Percentiles rank a stretch among this genome's conserved stretches.
Evolutionary conservation across 2,329 filamentous ascomycete species (phyloP).

Genomic region (Aaosphaeria arxii): DNA sequence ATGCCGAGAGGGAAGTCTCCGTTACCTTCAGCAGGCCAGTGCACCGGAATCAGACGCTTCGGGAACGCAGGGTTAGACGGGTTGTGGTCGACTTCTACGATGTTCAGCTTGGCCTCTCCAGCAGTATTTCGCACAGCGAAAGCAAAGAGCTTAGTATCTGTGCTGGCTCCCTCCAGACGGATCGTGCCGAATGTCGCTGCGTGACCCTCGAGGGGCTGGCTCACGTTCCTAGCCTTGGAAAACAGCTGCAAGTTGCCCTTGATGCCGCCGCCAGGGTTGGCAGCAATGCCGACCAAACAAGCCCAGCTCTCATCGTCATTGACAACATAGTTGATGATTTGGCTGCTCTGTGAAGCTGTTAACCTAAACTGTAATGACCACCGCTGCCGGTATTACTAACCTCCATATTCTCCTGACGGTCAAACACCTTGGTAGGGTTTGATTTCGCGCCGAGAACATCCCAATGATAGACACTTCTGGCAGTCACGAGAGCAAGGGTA

Average conservation of each 20-base stretch:
- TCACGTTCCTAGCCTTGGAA: constrained; percentile 92
- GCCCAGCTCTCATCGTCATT: constrained; percentile 98
- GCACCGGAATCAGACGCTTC: constrained; percentile 97
- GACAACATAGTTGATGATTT: constrained; percentile 99
- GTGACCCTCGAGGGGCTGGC: constrained; percentile 96
- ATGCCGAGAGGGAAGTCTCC: constrained; percentile 98
- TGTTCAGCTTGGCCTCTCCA: constrained; percentile 85
- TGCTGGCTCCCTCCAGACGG: constrained; percentile 80
- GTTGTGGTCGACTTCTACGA: constrained; percentile 95
- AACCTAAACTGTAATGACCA: neutral
- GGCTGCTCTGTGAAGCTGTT: constrained; percentile 64
- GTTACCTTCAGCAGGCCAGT: constrained; percentile 91
- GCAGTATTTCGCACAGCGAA: constrained; percentile 89
- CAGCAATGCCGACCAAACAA: constrained; percentile 94
- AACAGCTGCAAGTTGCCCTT: constrained; percentile 97
- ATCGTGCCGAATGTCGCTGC: constrained; percentile 91
- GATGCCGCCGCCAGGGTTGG: constrained; percentile 86
- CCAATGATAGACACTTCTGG: constrained; percentile 93
- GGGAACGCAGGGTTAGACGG: constrained; percentile 83
- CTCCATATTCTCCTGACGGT: constrained; percentile 84
- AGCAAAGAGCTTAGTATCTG: constrained; percentile 93
- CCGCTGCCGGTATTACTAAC: constrained; percentile 51
- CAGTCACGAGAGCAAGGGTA: constrained; percentile 85
- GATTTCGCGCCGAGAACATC: constrained; percentile 79
- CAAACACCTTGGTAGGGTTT: constrained; percentile 83